Conservation (phyloP, 1,284 basidiomycete species). For the Mycena citricolor region DNA sequence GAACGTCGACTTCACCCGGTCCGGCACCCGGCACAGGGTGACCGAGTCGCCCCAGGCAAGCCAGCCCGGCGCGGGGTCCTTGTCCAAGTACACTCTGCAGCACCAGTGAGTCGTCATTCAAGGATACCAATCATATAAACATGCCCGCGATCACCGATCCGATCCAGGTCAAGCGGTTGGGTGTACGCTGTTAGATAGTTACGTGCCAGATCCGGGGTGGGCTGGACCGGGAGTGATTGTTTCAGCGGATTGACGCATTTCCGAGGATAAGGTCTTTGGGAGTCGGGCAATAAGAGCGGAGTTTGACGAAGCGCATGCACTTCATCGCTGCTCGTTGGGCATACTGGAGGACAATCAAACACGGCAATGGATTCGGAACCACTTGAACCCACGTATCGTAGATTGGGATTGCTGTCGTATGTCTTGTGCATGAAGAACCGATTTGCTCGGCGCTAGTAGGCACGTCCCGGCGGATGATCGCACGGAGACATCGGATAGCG, state of each 20-base stretch:
- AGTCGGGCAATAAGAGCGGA: conserved; percentile 67
- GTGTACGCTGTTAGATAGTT: conserved; percentile 55
- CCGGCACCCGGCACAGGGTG: conserved; percentile 52
- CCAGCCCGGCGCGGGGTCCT: conserved; percentile 55
- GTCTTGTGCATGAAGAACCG: conserved; percentile 55
- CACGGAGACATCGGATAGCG: conserved; percentile 72
- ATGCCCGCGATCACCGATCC: conserved; percentile 42
- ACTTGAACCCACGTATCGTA: conserved; percentile 61
- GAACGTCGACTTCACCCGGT: conserved; percentile 44
- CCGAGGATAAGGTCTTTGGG: conserved; percentile 60
- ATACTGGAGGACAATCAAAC: conserved; percentile 44
- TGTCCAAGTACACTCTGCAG: conserved; percentile 53
- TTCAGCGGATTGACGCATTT: conserved; percentile 59
- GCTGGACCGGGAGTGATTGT: conserved; percentile 47
- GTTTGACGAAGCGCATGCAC: conserved; percentile 66
- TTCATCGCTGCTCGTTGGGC: conserved; percentile 71
- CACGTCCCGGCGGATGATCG: conserved; percentile 73
- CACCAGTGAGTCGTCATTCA: conserved; percentile 4
- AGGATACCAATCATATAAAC: too few species aligned
- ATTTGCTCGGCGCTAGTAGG: conserved; percentile 57
- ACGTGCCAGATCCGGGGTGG: conserved; percentile 57
- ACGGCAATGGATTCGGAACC: neutral
- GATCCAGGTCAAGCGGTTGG: conserved; percentile 39
- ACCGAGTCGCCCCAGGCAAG: conserved; percentile 51
- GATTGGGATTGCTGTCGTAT: conserved; percentile 60